Base-by-base conservation (phyloP, 345 rosid genomes). In the Firmiana major region DNA sequence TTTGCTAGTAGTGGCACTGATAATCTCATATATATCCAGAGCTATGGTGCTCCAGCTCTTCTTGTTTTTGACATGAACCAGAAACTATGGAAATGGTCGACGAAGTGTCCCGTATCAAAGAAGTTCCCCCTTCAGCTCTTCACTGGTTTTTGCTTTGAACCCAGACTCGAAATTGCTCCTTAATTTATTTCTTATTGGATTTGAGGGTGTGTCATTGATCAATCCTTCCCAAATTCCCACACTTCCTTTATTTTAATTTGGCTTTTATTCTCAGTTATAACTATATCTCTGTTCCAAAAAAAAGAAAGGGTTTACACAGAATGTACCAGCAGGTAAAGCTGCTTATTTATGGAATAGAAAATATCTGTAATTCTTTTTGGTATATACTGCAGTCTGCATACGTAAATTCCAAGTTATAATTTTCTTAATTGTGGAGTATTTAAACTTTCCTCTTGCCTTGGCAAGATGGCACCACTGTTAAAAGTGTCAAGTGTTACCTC, bases 51-150 rank as follows among this genome's bases (percentile, higher is more conserved):
- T 59, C 93, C 98, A 0, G 68, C 88, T n/a, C 97, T 96, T 77
- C 88, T 96, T 28, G 87, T 85, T 22, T 93, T 86, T 34, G 90
- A 93, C 71, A 83, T 92, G 90, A 90, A 81, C 60, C 82, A 71
- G 26, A 92, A 79, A 79, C 88, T 82, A 16, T 96, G 99, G 99
- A 92, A 82, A 79, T 96, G 98, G 98, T 86, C 99, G 1, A 92
- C 63, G 80, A 93, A 88, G 81, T 90, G 94, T 74, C 99, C 99
- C 0, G 99, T 96, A 58, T 72, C 94, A 0, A 93, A 93, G 82
- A 90, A 88, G 87, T 96, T 96, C 81, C 98, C 99, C 0, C 93
- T 96, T 75, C 99, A 96, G 85, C 97, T 96, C 24, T 96, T 93
- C 75, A 89, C 93, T 79, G 98, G 98, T 10, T 96, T 96, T 85